These are phyloP conservation scores for Zygosaccharomyces sapae DNA, from an alignment of 1,139 yeast genomes.

Conservation along the genomic window DNA sequence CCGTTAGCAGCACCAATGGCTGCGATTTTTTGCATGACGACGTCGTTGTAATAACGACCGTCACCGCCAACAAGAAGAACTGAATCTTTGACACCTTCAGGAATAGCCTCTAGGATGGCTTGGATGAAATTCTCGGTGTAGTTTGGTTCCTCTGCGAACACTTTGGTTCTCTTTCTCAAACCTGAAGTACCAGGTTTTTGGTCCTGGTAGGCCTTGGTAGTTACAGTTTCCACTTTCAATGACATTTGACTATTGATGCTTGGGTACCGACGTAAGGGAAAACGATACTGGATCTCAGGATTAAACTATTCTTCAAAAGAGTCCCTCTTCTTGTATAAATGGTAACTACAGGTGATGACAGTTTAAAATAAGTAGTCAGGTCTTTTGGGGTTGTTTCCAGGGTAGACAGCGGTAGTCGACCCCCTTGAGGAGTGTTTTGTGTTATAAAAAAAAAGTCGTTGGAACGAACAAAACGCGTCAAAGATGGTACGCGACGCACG, in stretches of 20 bases:
- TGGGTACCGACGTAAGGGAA: too few species aligned
- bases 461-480: too few species aligned
- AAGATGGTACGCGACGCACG: too few species aligned
- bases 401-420: too few species aligned
- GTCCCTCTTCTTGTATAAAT: too few species aligned
- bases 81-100: conserved; percentile 75
- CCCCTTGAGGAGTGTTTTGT: too few species aligned
- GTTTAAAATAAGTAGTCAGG: too few species aligned
- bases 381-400: too few species aligned
- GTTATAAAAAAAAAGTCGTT: too few species aligned
- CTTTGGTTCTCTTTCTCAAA: conserved; percentile 81
- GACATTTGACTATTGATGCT: conserved; percentile 19
- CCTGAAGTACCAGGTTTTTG: conserved; percentile 99
- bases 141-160: conserved; percentile 65
- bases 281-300: too few species aligned
- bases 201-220: conserved; percentile 76
- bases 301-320: too few species aligned
- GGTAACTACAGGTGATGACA: too few species aligned
- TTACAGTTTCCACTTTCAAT: conserved; percentile 21
- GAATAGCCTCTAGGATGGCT: conserved; percentile 78
- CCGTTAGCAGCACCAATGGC: conserved; percentile 89
- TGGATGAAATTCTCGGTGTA: conserved; percentile 95
- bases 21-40: conserved; percentile 75
- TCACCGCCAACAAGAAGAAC: conserved; percentile 94
- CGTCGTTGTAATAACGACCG: conserved; percentile 86